A percentile compares a stretch with the other conserved stretches of the same genome.
These are phyloP conservation scores for Chlamydomonas eustigma DNA, from an alignment of 139 green algal genomes.

Conservation along the genomic window DNA sequence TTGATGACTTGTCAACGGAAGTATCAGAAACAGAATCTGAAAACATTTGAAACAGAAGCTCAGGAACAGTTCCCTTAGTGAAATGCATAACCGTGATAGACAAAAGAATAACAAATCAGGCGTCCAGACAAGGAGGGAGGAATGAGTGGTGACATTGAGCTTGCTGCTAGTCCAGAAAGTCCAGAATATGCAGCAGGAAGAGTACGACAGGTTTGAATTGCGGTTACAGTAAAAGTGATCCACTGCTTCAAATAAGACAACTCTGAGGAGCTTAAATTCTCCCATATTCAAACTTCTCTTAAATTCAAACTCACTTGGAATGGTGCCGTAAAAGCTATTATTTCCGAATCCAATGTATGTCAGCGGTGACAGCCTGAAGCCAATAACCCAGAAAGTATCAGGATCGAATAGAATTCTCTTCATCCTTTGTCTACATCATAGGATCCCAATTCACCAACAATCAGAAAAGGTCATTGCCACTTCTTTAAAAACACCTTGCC, in stretches of 20 bases:
- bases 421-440: too few relatives aligned
- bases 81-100: too few relatives aligned
- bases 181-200: background rate
- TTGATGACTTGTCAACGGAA: background rate
- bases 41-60: background rate
- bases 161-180: background rate
- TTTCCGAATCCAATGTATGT: background rate
- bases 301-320: background rate
- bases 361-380: background rate
- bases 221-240: background rate
- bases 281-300: background rate
- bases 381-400: background rate
- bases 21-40: background rate
- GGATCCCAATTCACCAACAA: too few relatives aligned
- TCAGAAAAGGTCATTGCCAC: background rate
- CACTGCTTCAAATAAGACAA: background rate
- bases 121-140: background rate
- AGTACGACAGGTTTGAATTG: background rate
- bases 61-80: too few relatives aligned
- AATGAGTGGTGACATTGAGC: background rate
- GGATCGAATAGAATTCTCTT: background rate
- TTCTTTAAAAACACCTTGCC: background rate
- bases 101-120: too few relatives aligned
- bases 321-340: background rate
- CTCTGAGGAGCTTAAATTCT: background rate